Conservation (phyloP, 345 rosid genomes). For the Garcia nutans region DNA sequence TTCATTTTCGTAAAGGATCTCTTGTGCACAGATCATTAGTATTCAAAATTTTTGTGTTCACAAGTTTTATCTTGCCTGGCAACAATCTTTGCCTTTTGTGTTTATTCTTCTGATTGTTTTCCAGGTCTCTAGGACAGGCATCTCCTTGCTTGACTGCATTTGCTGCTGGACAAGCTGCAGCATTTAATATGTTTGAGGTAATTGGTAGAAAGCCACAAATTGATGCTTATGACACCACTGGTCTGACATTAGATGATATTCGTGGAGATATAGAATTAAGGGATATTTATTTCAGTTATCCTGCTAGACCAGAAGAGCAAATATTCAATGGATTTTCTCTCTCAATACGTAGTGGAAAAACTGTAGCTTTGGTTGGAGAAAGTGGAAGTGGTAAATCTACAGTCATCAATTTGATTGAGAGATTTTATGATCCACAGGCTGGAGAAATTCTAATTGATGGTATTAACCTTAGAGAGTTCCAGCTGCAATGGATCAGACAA, state of each 20-base stretch:
- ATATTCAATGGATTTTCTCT: constrained; percentile 25
- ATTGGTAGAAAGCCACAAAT: constrained; percentile 22
- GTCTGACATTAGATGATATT: constrained; percentile 9
- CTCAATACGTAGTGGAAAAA: constrained; percentile 14
- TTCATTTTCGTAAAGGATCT: not conserved
- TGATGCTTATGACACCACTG: constrained; percentile 11
- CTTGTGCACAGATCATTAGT: not conserved
- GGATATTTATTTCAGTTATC: constrained; percentile 26
- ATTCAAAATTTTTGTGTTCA: not conserved
- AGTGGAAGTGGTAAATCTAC: constrained; percentile 28
- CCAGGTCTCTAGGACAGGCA: constrained; percentile 28
- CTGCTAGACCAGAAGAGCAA: constrained; percentile 29
- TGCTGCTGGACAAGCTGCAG: constrained; percentile 25
- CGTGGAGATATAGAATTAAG: constrained; percentile 27
- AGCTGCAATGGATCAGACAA: constrained; percentile 22
- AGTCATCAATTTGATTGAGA: constrained; percentile 19
- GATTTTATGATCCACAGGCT: constrained; percentile 20
- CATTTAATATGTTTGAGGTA: constrained; percentile 22
- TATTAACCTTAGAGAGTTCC: constrained; percentile 17
- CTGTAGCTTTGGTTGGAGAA: constrained; percentile 29
- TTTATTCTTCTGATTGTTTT: not conserved
- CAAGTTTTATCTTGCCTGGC: too few relatives aligned
- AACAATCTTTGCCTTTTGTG: not conserved
- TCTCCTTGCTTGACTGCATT: constrained; percentile 26
- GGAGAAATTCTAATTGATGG: constrained; percentile 23